phyloP scores from a whole-genome alignment of 1,284 basidiomycete species.

The Gyrodon tennesseensis region DNA sequence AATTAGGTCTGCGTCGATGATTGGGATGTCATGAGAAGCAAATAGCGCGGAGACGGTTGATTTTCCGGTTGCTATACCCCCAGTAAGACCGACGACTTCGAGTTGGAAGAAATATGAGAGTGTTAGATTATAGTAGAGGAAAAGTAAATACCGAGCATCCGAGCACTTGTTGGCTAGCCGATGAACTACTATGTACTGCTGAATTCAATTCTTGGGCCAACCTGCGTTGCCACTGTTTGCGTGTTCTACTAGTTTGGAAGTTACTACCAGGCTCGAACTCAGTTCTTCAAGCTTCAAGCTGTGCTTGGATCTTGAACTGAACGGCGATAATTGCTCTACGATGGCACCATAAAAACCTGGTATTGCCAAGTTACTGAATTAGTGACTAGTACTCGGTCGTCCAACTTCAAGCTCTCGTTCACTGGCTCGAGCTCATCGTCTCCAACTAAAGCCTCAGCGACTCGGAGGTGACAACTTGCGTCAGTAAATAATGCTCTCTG shows the following conservation, averaged over 20 bases:
- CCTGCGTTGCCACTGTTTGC: too few relatives aligned
- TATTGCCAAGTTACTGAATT: too few relatives aligned
- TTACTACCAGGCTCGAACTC: too few relatives aligned
- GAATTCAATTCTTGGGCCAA: too few relatives aligned
- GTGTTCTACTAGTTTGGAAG: too few relatives aligned
- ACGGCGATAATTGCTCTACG: too few relatives aligned
- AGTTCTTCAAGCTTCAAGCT: too few relatives aligned
- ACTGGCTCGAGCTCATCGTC: neutral
- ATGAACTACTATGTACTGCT: neutral
- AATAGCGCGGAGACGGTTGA: constrained; percentile 86
- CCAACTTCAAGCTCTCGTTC: too few relatives aligned
- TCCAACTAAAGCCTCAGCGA: neutral
- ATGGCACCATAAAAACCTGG: neutral
- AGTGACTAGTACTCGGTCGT: too few relatives aligned
- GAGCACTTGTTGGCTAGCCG: neutral
- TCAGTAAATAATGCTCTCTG: too few relatives aligned
- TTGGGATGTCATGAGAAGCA: constrained; percentile 63
- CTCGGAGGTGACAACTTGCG: neutral
- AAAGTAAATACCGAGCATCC: constrained; percentile 33
- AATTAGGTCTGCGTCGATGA: constrained; percentile 92
- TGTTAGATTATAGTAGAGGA: neutral
- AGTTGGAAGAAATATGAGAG: neutral
- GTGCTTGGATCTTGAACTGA: too few relatives aligned
- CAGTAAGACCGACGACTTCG: constrained; percentile 91
- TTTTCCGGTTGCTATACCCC: constrained; percentile 96